Evolutionary conservation across 495 filamentous ascomycete genomes (phyloP).

Genomic region (Daldinia bambusicola): DNA sequence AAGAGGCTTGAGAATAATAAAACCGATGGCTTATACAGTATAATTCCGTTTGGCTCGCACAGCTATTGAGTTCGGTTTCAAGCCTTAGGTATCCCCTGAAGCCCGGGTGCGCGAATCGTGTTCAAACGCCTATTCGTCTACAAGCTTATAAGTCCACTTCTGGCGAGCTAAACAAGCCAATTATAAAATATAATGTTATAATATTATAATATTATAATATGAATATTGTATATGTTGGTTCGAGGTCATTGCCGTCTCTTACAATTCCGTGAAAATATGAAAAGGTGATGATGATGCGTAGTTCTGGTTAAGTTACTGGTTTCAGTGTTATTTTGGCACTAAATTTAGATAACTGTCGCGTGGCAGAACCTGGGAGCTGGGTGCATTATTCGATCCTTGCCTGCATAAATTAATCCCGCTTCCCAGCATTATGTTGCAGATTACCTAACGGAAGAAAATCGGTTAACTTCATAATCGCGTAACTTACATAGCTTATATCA

Average conservation of each 20-base stretch:
- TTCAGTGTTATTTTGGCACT: constrained; percentile 11
- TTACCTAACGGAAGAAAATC: constrained; percentile 1
- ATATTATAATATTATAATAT: background rate
- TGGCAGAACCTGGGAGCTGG: constrained; percentile 29
- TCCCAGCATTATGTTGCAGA: background rate
- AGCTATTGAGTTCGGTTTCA: background rate
- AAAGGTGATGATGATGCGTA: constrained; percentile 1
- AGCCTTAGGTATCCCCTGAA: background rate
- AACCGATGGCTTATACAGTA: background rate
- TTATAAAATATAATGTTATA: background rate
- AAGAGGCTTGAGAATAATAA: background rate
- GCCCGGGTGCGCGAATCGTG: constrained; percentile 18
- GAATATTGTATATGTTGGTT: background rate
- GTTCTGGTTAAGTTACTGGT: background rate
- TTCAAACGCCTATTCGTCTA: constrained; percentile 4
- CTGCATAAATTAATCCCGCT: constrained; percentile 7
- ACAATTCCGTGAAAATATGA: background rate
- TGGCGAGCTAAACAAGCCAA: background rate
- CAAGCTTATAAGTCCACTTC: background rate
- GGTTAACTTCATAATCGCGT: constrained; percentile 23
- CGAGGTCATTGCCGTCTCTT: background rate
- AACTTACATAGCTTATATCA: constrained; percentile 16
- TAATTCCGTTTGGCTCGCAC: background rate
- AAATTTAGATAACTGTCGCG: constrained; percentile 32
- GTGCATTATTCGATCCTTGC: background rate